A percentile compares a stretch with the other conserved stretches of the same genome.
Evolutionary conservation across 495 filamentous ascomycete species (phyloP).

Genomic region (Corynascus novoguineensis): DNA sequence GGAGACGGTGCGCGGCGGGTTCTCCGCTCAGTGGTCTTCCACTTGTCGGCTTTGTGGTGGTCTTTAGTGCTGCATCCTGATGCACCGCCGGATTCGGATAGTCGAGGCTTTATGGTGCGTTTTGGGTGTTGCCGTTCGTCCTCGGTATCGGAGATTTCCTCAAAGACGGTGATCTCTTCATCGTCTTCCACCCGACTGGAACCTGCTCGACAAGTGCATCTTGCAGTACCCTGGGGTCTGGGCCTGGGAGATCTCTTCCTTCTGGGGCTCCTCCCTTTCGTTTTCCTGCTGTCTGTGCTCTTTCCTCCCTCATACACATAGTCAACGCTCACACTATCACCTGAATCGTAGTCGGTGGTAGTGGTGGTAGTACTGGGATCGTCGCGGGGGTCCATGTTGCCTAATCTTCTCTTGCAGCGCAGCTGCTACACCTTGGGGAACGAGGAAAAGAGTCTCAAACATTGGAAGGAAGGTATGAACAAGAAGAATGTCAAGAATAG

Average conservation of each 20-base stretch:
- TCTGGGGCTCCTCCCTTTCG: constrained; percentile 16
- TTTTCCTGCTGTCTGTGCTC: background rate
- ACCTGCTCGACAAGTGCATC: constrained; percentile 1
- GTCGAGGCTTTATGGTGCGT: constrained; percentile 2
- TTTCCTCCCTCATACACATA: constrained; percentile 22
- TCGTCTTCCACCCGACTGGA: constrained; percentile 13
- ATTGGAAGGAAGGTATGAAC: constrained; percentile 2
- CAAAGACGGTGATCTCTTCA: constrained; percentile 14
- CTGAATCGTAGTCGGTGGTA: constrained; percentile 31
- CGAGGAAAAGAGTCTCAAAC: constrained; percentile 15
- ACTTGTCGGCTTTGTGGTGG: constrained; percentile 10
- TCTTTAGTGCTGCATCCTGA: background rate
- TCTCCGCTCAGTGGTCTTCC: constrained; percentile 8
- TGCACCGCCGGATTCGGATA: background rate
- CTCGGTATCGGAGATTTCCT: constrained; percentile 20
- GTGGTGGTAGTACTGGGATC: constrained; percentile 15
- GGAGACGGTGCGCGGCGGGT: constrained; percentile 13
- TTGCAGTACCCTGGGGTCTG: constrained; percentile 9
- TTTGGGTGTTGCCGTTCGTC: background rate
- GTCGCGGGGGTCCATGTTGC: constrained; percentile 19
- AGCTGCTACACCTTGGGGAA: constrained; percentile 18
- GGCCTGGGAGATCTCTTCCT: constrained; percentile 14
- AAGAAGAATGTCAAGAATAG: background rate
- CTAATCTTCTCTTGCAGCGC: constrained; percentile 19
- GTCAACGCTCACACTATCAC: constrained; percentile 23